These are phyloP conservation scores for Zymoseptoria crescenta DNA, from an alignment of 2,329 filamentous ascomycete species.

Conservation along the genomic window DNA sequence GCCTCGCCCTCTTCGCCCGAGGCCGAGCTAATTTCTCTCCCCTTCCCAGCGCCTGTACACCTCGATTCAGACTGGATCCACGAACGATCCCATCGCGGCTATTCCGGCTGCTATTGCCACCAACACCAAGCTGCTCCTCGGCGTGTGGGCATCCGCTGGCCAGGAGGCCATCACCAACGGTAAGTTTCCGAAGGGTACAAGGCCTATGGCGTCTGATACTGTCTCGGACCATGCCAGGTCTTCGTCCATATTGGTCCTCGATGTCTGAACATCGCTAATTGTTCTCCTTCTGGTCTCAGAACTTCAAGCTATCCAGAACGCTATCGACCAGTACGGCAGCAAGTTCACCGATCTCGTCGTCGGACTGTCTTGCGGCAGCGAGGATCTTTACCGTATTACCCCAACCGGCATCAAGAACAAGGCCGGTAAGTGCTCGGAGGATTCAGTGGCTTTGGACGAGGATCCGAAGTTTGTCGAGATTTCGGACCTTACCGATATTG, in stretches of 20 bases:
- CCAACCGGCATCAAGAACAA: constrained; percentile 58
- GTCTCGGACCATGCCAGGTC: background rate
- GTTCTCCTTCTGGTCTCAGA: no score
- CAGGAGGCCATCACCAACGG: constrained; percentile 47
- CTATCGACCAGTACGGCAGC: constrained; percentile 61
- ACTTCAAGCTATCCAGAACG: constrained; percentile 61
- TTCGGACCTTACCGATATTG: no score
- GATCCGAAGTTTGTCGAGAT: no score
- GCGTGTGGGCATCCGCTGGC: constrained; percentile 59
- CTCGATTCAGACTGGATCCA: constrained; percentile 48
- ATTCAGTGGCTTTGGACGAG: no score
- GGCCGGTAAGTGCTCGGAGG: background rate
- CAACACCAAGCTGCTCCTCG: constrained; percentile 69
- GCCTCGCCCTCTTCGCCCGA: no score
- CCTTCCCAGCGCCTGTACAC: constrained; percentile 68
- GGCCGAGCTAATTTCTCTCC: constrained; percentile 36
- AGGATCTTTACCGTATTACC: constrained; percentile 66
- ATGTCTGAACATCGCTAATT: background rate
- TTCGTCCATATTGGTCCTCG: background rate
- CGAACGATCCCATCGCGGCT: constrained; percentile 55
- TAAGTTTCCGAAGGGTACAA: no score
- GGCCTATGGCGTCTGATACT: no score
- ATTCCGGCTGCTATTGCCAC: constrained; percentile 78
- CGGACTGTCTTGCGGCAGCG: constrained; percentile 74
- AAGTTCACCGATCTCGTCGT: constrained; percentile 56